A percentile compares a stretch with the other conserved stretches of the same genome.
Conservation (phyloP, 331 rosid species). For the Rosa hybrid region DNA sequence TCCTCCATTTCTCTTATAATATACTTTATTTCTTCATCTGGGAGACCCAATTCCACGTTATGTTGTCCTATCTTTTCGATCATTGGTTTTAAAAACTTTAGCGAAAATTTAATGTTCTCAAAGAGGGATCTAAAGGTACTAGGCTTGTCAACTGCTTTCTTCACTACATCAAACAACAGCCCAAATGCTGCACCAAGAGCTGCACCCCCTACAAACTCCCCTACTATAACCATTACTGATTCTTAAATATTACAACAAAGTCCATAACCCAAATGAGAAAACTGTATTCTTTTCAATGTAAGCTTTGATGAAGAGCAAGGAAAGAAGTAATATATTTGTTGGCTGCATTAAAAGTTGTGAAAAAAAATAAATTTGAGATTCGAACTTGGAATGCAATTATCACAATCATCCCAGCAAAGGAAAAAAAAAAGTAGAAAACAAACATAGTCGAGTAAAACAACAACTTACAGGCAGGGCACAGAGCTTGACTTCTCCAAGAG, state of each 20-base stretch:
- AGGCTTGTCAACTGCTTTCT: neutral
- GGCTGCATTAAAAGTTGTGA: neutral
- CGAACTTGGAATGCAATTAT: neutral
- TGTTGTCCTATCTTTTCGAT: neutral
- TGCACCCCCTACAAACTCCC: conserved; percentile 1
- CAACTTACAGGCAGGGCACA: neutral
- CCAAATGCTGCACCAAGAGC: conserved; percentile 4
- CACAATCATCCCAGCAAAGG: neutral
- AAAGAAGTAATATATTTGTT: neutral
- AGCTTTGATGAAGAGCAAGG: neutral
- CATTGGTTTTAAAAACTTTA: neutral
- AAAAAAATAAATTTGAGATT: neutral
- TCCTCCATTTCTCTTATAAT: neutral
- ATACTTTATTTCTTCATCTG: neutral
- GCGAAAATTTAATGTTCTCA: neutral
- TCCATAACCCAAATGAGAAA: neutral
- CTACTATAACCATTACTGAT: conserved; percentile 1
- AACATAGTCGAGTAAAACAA: neutral
- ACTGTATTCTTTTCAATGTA: neutral
- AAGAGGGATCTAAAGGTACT: neutral
- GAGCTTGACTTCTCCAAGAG: neutral
- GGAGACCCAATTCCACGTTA: neutral
- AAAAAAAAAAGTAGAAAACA: neutral
- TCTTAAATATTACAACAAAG: neutral
- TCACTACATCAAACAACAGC: neutral